These are phyloP conservation scores for Xylaria curta DNA, from an alignment of 495 filamentous ascomycete species.

Conservation along the genomic window DNA sequence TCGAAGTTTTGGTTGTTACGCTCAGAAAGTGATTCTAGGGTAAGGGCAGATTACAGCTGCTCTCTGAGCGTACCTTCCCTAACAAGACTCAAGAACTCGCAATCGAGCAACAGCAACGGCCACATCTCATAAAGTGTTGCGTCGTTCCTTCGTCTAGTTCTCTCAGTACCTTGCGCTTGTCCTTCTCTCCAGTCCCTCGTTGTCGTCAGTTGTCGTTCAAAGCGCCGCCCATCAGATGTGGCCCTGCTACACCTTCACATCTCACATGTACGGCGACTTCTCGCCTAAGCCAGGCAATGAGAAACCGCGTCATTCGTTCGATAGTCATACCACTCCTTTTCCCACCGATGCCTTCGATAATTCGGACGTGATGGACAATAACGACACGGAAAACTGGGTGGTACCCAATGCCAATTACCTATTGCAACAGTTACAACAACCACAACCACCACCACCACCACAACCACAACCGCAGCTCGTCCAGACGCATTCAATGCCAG, in stretches of 20 bases:
- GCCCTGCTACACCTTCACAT: neutral
- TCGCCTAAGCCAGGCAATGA: neutral
- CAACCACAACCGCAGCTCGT: neutral
- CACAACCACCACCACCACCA: neutral
- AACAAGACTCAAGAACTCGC: neutral
- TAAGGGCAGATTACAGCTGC: neutral
- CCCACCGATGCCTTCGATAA: neutral
- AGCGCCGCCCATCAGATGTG: neutral
- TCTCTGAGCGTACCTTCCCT: neutral
- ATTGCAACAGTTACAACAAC: neutral
- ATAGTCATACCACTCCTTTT: neutral
- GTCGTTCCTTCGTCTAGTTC: neutral
- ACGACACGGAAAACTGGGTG: neutral
- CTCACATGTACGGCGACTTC: neutral
- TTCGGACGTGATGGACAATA: constrained; percentile 16
- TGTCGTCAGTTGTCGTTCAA: neutral
- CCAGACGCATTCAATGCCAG: neutral
- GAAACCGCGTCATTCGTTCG: neutral
- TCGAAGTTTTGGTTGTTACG: neutral
- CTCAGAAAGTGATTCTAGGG: neutral
- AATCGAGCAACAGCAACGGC: neutral
- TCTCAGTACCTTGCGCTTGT: neutral
- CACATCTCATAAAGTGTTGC: neutral
- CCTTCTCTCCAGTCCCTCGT: neutral
- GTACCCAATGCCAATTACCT: neutral